These are phyloP conservation scores for Smithsoniella earleae DNA, from an alignment of 163 green algal species.

Conservation along the genomic window DNA sequence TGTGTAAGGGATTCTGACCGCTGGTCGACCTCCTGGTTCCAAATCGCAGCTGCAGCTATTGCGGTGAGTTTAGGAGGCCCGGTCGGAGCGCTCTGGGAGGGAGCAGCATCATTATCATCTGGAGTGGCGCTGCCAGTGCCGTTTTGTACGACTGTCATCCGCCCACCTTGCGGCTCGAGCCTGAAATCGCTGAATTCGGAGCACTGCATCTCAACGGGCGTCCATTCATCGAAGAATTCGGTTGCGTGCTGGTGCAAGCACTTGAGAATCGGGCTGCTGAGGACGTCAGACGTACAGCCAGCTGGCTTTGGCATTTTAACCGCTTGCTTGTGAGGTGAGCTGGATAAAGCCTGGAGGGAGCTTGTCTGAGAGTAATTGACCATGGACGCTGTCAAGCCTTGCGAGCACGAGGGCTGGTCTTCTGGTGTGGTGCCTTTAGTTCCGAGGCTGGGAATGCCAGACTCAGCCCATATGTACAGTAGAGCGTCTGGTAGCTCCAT, in stretches of 20 bases:
- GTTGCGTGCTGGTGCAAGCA: background rate
- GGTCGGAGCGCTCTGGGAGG: no score
- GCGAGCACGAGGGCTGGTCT: background rate
- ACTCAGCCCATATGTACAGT: slow-evolving; percentile 13
- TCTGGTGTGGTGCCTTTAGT: background rate
- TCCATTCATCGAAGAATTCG: slow-evolving; percentile 8
- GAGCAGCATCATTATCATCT: background rate
- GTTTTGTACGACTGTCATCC: background rate
- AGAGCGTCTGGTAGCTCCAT: slow-evolving; percentile 9
- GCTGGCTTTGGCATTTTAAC: background rate
- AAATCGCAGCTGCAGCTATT: background rate
- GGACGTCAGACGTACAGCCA: background rate
- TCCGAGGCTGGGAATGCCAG: background rate
- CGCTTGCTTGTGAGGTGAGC: background rate
- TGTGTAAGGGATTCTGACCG: background rate
- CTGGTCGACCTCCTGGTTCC: background rate
- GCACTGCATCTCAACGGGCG: background rate
- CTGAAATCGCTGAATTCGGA: background rate
- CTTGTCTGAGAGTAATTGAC: no score
- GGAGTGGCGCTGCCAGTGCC: no score
- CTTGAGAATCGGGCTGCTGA: background rate
- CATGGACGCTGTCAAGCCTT: no score
- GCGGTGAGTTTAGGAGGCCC: background rate
- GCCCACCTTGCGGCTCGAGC: background rate
- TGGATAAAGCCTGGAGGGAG: background rate